phyloP scores from a whole-genome alignment of 176 grass and related monocot species.

The Eremochloa ophiuroides region DNA sequence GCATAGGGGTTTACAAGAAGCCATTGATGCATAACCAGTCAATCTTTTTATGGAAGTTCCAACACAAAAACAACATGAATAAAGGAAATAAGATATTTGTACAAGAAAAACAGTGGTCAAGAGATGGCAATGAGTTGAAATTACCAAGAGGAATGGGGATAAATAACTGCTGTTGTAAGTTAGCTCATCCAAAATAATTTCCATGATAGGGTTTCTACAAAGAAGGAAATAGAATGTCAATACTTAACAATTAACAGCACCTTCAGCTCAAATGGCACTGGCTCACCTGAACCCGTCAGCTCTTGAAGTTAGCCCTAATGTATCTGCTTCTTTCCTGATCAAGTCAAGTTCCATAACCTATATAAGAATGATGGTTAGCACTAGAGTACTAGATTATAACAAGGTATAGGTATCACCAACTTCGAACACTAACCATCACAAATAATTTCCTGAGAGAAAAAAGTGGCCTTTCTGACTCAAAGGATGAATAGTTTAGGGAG shows the following conservation, averaged over 20 bases:
- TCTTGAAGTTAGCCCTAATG: slow-evolving; percentile 64
- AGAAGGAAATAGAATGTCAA: slow-evolving; percentile 32
- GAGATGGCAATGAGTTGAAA: slow-evolving; percentile 21
- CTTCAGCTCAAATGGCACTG: slow-evolving; percentile 19
- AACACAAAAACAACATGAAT: neutral
- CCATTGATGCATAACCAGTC: neutral
- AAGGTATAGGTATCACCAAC: slow-evolving; percentile 31
- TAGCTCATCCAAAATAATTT: slow-evolving; percentile 93
- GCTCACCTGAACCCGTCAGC: slow-evolving; percentile 63
- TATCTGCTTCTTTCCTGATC: slow-evolving; percentile 75
- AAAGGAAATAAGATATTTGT: slow-evolving; percentile 10
- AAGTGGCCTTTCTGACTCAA: slow-evolving; percentile 58
- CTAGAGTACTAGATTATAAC: neutral
- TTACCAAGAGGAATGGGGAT: slow-evolving; percentile 76
- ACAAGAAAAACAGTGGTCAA: neutral
- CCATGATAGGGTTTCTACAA: slow-evolving; percentile 66
- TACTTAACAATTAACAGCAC: slow-evolving; percentile 5
- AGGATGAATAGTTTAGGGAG: slow-evolving; percentile 45
- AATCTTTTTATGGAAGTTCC: slow-evolving; percentile 18
- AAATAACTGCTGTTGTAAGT: slow-evolving; percentile 65
- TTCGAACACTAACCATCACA: slow-evolving; percentile 53
- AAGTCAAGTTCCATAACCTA: slow-evolving; percentile 86
- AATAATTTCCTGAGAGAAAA: slow-evolving; percentile 61
- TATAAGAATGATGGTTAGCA: slow-evolving; percentile 28
- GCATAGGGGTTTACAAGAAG: slow-evolving; percentile 8